These are phyloP conservation scores for Nepenthes gracilis DNA, from an alignment of 148 eudicot species.

Conservation along the genomic window DNA sequence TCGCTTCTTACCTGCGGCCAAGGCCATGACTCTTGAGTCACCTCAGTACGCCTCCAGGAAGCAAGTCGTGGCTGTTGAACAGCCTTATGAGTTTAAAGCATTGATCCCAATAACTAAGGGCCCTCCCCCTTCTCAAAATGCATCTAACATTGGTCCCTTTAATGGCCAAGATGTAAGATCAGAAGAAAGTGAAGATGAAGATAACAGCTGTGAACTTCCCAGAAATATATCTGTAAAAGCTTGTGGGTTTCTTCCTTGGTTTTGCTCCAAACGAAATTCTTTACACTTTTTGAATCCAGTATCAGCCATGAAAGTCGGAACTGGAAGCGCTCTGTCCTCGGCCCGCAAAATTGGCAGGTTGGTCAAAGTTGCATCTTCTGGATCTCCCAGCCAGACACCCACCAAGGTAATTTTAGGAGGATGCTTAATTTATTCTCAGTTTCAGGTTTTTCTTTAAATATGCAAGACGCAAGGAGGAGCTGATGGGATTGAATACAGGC, in stretches of 20 bases:
- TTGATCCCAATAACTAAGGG: slow-evolving; percentile 29
- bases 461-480: neutral
- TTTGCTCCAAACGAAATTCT: slow-evolving; percentile 66
- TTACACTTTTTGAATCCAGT: slow-evolving; percentile 62
- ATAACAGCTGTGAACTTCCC: slow-evolving; percentile 22
- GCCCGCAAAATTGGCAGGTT: slow-evolving; percentile 34
- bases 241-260: slow-evolving; percentile 70
- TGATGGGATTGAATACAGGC: neutral
- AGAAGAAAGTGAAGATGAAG: slow-evolving; percentile 33
- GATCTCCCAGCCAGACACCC: slow-evolving; percentile 31
- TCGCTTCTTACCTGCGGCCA: slow-evolving; percentile 92
- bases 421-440: neutral
- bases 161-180: slow-evolving; percentile 28
- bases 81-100: slow-evolving; percentile 23
- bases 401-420: slow-evolving; percentile 31
- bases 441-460: neutral
- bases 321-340: slow-evolving; percentile 32
- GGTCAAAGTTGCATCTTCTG: slow-evolving; percentile 38
- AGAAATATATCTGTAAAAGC: slow-evolving; percentile 34
- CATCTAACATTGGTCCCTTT: slow-evolving; percentile 22
- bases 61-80: slow-evolving; percentile 27
- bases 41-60: slow-evolving; percentile 59
- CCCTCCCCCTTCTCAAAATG: slow-evolving; percentile 26
- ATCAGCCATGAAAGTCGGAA: slow-evolving; percentile 40
- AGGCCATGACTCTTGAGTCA: slow-evolving; percentile 66